These are phyloP conservation scores for Cenchrus americanus DNA, from an alignment of 176 grass and related monocot species.

Conservation along the genomic window DNA sequence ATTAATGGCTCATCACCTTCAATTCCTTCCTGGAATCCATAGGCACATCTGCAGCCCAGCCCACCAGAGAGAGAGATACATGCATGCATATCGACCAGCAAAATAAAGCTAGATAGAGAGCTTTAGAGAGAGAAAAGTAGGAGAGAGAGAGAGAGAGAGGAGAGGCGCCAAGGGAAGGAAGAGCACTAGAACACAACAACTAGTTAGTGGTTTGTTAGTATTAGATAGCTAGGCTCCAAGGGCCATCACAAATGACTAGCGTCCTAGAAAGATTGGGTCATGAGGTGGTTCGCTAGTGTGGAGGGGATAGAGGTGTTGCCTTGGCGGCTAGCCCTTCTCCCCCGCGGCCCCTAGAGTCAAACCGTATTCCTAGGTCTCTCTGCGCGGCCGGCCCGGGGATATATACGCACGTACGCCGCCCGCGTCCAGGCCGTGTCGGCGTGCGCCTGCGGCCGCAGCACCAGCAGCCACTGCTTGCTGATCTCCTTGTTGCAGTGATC, in stretches of 20 bases:
- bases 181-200: slow-evolving; percentile 34
- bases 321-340: slow-evolving; percentile 21
- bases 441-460: not conserved
- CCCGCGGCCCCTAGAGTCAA: slow-evolving; percentile 49
- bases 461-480: not conserved
- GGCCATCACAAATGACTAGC: slow-evolving; percentile 50
- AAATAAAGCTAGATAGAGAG: not conserved
- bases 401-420: slow-evolving; percentile 10
- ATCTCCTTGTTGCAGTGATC: not conserved
- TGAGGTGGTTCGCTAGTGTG: slow-evolving; percentile 51
- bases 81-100: not conserved
- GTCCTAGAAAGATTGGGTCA: slow-evolving; percentile 47
- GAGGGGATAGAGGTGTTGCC: slow-evolving; percentile 43
- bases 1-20: slow-evolving; percentile 46
- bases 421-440: slow-evolving; percentile 20
- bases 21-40: slow-evolving; percentile 42
- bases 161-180: not conserved
- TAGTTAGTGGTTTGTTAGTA: slow-evolving; percentile 47
- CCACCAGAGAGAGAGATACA: not conserved
- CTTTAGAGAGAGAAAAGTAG: not conserved
- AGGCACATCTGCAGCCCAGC: slow-evolving; percentile 12
- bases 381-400: not conserved
- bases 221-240: slow-evolving; percentile 53
- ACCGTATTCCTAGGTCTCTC: slow-evolving; percentile 52
- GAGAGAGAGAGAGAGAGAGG: not conserved